A percentile compares a stretch with the other conserved stretches of the same genome.
Evolutionary conservation across 495 filamentous ascomycete genomes (phyloP).

Genomic region (Rostrohypoxylon terebratum): DNA sequence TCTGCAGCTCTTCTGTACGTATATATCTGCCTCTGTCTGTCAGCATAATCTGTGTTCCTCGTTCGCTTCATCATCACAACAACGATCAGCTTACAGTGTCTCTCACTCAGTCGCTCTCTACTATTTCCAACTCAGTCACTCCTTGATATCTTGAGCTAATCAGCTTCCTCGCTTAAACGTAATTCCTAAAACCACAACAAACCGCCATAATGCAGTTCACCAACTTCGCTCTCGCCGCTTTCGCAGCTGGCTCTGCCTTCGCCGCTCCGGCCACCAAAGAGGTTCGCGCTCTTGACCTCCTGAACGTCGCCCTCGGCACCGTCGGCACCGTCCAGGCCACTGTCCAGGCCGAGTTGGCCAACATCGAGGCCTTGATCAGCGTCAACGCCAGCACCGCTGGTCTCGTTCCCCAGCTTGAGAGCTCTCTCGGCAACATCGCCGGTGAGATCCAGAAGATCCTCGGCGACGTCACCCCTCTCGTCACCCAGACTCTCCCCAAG

Average conservation of each 20-base stretch:
- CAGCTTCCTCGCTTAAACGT: constrained; percentile 28
- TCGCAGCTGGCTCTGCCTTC: constrained; percentile 50
- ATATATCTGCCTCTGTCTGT: constrained; percentile 43
- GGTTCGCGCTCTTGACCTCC: constrained; percentile 22
- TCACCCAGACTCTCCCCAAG: not conserved
- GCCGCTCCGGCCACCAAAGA: constrained; percentile 37
- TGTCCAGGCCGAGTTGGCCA: constrained; percentile 30
- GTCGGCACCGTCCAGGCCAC: constrained; percentile 25
- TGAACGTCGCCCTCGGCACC: constrained; percentile 22
- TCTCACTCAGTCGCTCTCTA: constrained; percentile 46
- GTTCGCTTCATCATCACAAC: constrained; percentile 31
- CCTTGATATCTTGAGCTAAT: constrained; percentile 43
- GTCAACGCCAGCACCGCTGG: constrained; percentile 18
- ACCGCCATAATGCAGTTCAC: constrained; percentile 48
- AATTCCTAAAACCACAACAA: constrained; percentile 15
- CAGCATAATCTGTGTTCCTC: constrained; percentile 8
- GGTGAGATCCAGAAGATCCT: constrained; percentile 36
- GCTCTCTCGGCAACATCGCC: constrained; percentile 29
- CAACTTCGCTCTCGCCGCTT: constrained; percentile 43
- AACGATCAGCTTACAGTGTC: constrained; percentile 44
- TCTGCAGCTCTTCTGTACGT: not conserved
- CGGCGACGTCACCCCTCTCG: constrained; percentile 29
- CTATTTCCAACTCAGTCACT: constrained; percentile 44
- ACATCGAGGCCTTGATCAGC: constrained; percentile 4
- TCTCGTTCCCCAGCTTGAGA: constrained; percentile 38